phyloP scores from a whole-genome alignment of 768 basidiomycete species.

The Phylloporus sp. region DNA sequence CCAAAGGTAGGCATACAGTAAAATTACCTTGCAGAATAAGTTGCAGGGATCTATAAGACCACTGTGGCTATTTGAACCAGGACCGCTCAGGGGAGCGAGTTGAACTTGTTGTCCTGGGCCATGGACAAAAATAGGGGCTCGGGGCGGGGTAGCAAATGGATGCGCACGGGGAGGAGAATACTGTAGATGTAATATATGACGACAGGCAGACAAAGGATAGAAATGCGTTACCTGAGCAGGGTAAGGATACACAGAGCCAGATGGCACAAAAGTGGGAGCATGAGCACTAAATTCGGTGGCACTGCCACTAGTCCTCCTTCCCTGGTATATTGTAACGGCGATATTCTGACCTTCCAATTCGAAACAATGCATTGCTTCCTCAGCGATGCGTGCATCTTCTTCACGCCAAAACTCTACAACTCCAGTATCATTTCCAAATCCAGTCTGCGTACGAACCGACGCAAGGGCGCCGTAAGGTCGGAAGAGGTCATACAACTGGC shows the following conservation, averaged over 20 bases:
- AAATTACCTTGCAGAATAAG: constrained; percentile 74
- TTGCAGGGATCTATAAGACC: constrained; percentile 90
- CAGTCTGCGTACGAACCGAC: constrained; percentile 68
- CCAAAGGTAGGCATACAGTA: constrained; percentile 8
- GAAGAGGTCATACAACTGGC: constrained; percentile 80
- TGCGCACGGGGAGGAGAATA: constrained; percentile 68
- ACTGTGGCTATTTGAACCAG: constrained; percentile 79
- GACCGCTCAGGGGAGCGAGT: constrained; percentile 67
- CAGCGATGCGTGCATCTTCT: constrained; percentile 74
- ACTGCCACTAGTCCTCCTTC: constrained; percentile 51
- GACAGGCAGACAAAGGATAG: background rate
- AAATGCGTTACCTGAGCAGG: constrained; percentile 48
- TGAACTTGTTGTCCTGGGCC: constrained; percentile 91
- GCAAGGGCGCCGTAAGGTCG: constrained; percentile 81
- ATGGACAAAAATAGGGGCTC: constrained; percentile 58
- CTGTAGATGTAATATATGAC: constrained; percentile 26
- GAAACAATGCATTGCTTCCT: constrained; percentile 79
- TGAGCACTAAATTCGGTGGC: constrained; percentile 66
- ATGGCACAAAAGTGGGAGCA: constrained; percentile 75
- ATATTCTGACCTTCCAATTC: constrained; percentile 84
- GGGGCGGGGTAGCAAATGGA: constrained; percentile 42
- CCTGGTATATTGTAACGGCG: constrained; percentile 74
- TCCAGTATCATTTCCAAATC: constrained; percentile 73
- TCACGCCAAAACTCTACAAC: constrained; percentile 87
- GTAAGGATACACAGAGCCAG: constrained; percentile 61